A percentile compares a stretch with the other conserved stretches of the same genome.
Conservation (phyloP, 352 stramenopile species). For the Pythium volutum region DNA sequence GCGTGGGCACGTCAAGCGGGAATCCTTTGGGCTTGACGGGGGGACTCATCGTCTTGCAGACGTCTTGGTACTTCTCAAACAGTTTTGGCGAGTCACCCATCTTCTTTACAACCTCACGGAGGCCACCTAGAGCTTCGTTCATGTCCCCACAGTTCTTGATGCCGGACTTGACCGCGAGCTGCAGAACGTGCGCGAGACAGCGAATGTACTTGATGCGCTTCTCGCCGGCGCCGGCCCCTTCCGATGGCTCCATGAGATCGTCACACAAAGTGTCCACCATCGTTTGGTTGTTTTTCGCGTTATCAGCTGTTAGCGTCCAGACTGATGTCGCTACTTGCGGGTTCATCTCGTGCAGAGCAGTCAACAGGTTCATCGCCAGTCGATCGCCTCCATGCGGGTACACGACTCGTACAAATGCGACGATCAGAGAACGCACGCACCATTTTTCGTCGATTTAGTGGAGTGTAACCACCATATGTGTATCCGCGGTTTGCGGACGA, state of each 20-base stretch:
- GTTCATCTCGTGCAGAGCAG: not conserved
- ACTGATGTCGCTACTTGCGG: not conserved
- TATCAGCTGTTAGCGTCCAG: not conserved
- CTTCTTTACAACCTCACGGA: constrained; percentile 10
- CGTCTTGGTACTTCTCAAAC: not conserved
- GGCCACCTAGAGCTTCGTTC: not conserved
- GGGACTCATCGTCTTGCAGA: not conserved
- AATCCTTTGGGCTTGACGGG: not conserved
- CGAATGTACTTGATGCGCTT: not conserved
- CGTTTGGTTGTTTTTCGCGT: not conserved
- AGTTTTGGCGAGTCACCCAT: constrained; percentile 1
- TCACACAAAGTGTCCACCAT: not conserved
- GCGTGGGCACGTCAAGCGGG: not conserved
- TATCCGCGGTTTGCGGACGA: constrained; percentile 17
- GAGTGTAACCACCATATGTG: constrained; percentile 22
- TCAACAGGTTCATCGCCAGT: not conserved
- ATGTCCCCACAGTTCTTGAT: constrained; percentile 3
- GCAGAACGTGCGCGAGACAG: not conserved
- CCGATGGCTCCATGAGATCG: too few species aligned
- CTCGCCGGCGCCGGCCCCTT: too few species aligned
- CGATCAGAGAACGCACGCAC: constrained; percentile 11
- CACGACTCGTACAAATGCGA: constrained; percentile 16
- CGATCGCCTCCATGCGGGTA: not conserved
- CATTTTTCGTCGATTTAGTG: constrained; percentile 23
- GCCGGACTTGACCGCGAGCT: not conserved